These are phyloP conservation scores for Blastobotrys attinorum DNA, from an alignment of 805 yeast genomes.

Conservation along the genomic window DNA sequence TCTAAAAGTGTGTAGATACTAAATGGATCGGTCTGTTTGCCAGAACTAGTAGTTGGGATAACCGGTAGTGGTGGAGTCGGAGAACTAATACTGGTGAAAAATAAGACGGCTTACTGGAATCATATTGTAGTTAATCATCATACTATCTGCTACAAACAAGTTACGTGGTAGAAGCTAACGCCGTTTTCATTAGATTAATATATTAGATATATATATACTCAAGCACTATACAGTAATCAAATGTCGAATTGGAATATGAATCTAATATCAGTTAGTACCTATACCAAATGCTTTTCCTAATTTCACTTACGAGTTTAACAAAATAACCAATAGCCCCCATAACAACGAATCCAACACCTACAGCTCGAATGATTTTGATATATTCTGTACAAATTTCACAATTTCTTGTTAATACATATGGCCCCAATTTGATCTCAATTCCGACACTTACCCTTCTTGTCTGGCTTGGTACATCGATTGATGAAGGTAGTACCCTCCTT, in stretches of 20 bases:
- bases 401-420: background rate
- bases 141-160: too few relatives aligned
- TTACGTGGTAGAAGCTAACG: too few relatives aligned
- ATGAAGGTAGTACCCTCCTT: constrained; percentile 87
- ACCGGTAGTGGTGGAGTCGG: too few relatives aligned
- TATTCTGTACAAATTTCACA: constrained; percentile 71
- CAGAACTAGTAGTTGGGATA: too few relatives aligned
- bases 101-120: too few relatives aligned
- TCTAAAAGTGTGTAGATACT: too few relatives aligned
- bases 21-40: too few relatives aligned
- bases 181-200: constrained; percentile 27
- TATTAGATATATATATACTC: background rate
- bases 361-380: constrained; percentile 83
- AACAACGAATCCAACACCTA: constrained; percentile 92
- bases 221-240: constrained; percentile 61
- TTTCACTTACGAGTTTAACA: constrained; percentile 62
- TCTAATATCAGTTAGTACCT: constrained; percentile 17
- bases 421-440: background rate
- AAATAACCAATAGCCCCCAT: constrained; percentile 97
- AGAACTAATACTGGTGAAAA: too few relatives aligned
- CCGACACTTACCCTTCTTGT: constrained; percentile 51
- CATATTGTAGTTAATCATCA: too few relatives aligned
- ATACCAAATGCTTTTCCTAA: background rate
- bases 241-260: constrained; percentile 94
- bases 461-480: constrained; percentile 89